phyloP scores from a whole-genome alignment of 2,329 filamentous ascomycete genomes.

The Xylaria multiplex region DNA sequence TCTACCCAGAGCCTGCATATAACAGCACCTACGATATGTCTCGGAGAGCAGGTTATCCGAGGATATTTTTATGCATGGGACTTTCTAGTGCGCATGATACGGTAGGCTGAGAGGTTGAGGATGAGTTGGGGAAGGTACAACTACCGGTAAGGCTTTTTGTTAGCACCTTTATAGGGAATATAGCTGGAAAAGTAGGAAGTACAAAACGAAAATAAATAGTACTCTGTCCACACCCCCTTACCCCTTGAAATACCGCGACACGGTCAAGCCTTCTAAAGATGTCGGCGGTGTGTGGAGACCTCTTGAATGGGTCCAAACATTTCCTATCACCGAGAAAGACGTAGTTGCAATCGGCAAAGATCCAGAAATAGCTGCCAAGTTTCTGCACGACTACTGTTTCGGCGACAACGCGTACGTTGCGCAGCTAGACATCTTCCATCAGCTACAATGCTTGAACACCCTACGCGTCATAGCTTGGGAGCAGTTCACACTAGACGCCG shows the following conservation, averaged over 20 bases:
- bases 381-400: background rate
- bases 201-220: background rate
- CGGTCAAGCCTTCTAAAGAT: background rate
- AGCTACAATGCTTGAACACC: constrained; percentile 9
- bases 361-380: background rate
- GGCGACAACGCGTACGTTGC: constrained; percentile 14
- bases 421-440: constrained; percentile 9
- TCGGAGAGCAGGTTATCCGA: too few relatives aligned
- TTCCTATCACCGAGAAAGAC: constrained; percentile 2
- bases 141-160: too few relatives aligned
- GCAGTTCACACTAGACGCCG: background rate
- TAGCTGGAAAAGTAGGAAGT: background rate
- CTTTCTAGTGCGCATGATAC: too few relatives aligned
- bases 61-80: too few relatives aligned
- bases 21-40: too few relatives aligned
- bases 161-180: constrained; percentile 6
- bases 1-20: too few relatives aligned
- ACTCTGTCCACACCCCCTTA: background rate
- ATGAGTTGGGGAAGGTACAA: too few relatives aligned
- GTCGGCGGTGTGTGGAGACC: background rate
- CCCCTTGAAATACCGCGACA: background rate
- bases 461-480: background rate
- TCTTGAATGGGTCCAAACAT: constrained; percentile 10
- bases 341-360: constrained; percentile 1
- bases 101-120: too few relatives aligned